Evolutionary conservation across 371 early-diverging fungal species (phyloP).

Genomic region (Apophysomyces trapeziformis): DNA sequence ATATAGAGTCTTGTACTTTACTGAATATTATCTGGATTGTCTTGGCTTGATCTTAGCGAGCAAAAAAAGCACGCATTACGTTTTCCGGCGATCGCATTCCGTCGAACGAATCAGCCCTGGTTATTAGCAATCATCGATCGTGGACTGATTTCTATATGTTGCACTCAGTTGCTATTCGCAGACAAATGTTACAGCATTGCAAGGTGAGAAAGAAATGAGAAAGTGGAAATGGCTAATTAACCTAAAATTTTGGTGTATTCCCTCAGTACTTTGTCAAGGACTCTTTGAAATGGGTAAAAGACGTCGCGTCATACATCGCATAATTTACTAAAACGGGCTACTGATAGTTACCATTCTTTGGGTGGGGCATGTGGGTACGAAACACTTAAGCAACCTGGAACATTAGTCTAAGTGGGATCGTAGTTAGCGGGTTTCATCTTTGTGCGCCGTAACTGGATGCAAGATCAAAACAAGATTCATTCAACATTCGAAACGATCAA

Average conservation of each 20-base stretch:
- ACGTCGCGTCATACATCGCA: background rate
- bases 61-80: conserved; percentile 64
- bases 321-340: background rate
- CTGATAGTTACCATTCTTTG: conserved; percentile 60
- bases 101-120: conserved; percentile 60
- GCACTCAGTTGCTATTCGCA: conserved; percentile 64
- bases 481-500: conserved; percentile 63
- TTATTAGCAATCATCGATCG: conserved; percentile 68
- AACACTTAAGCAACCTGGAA: background rate
- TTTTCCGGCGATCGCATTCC: conserved; percentile 69
- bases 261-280: conserved; percentile 77
- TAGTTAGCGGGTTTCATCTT: conserved; percentile 74
- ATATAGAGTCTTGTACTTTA: too few species aligned
- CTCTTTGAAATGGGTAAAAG: conserved; percentile 66
- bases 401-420: conserved; percentile 13
- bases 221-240: background rate
- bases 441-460: conserved; percentile 70
- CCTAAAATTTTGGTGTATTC: background rate
- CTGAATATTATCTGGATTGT: too few species aligned
- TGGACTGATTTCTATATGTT: conserved; percentile 71
- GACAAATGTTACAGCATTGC: conserved; percentile 67
- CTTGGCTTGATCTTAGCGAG: conserved; percentile 30
- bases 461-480: conserved; percentile 67
- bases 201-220: conserved; percentile 44
- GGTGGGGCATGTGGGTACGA: conserved; percentile 67